Percentiles rank a stretch among this genome's conserved stretches.
phyloP scores from a whole-genome alignment of 2,329 filamentous ascomycete genomes.

The Fusarium verticillioides region DNA sequence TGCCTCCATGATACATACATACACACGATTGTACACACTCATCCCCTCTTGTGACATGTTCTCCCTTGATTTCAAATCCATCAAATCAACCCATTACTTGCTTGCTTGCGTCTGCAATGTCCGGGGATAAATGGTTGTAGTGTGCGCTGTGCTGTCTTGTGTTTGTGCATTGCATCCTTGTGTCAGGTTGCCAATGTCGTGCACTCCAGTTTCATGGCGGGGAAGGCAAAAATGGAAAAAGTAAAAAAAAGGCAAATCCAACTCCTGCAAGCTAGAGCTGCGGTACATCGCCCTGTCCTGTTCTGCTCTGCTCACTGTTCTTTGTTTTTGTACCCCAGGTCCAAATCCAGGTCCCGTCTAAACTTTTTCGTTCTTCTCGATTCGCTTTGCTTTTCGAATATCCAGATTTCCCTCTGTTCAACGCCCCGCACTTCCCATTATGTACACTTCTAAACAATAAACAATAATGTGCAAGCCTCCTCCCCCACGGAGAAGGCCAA shows the following conservation, averaged over 20 bases:
- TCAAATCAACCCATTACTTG: conserved; percentile 24
- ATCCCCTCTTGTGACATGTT: conserved; percentile 27
- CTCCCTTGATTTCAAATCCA: conserved; percentile 23
- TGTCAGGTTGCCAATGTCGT: conserved; percentile 10
- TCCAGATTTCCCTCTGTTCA: conserved; percentile 33
- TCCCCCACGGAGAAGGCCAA: conserved; percentile 8
- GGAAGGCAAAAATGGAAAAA: conserved; percentile 18
- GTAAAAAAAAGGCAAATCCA: conserved; percentile 30
- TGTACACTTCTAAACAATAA: conserved; percentile 44
- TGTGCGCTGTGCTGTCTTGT: not conserved
- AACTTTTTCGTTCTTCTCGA: conserved; percentile 38
- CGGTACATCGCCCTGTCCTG: not conserved
- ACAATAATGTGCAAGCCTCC: conserved; percentile 35
- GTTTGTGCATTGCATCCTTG: conserved; percentile 21
- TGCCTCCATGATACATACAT: conserved; percentile 9
- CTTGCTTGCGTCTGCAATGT: conserved; percentile 15
- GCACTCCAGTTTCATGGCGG: conserved; percentile 16
- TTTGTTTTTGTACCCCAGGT: conserved; percentile 23
- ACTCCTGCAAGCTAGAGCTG: conserved; percentile 36
- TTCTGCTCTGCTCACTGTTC: conserved; percentile 20
- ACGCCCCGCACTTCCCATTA: conserved; percentile 38
- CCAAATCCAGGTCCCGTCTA: conserved; percentile 35
- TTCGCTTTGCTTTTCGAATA: conserved; percentile 25
- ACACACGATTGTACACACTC: conserved; percentile 41
- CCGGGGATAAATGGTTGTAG: conserved; percentile 30